Evolutionary conservation across 805 yeast species (phyloP).

Genomic region (Teunomyces gatunensis): DNA sequence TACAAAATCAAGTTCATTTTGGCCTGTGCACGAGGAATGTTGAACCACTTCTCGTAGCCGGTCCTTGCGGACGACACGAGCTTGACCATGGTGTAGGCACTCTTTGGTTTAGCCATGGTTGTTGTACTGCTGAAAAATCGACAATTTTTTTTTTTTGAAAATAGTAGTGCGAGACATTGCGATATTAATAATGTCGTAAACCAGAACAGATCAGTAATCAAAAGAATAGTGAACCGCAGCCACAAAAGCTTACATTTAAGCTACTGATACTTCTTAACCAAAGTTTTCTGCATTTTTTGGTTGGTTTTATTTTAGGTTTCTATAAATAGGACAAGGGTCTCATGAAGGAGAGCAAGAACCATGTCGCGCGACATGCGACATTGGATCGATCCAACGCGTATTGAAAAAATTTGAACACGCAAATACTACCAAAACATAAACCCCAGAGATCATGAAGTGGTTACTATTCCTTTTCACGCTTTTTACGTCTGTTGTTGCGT

Average conservation of each 20-base stretch:
- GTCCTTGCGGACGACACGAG: constrained; percentile 87
- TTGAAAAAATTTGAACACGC: constrained; percentile 16
- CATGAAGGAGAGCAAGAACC: neutral
- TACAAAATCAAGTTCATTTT: constrained; percentile 63
- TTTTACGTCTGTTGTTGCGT: constrained; percentile 29
- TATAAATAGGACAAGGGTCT: neutral
- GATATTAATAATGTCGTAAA: neutral
- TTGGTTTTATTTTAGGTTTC: neutral
- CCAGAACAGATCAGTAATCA: neutral
- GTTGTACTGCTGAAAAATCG: neutral
- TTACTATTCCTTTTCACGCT: constrained; percentile 14
- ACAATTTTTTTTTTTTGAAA: neutral
- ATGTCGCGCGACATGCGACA: constrained; percentile 1
- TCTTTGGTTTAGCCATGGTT: constrained; percentile 50
- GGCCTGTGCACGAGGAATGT: constrained; percentile 79
- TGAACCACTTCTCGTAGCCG: constrained; percentile 78
- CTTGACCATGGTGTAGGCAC: constrained; percentile 79
- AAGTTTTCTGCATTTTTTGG: neutral
- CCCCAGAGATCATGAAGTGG: constrained; percentile 8
- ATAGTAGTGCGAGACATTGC: neutral
- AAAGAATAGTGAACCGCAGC: neutral
- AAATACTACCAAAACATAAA: neutral
- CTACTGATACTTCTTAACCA: too few species aligned
- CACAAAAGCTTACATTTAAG: neutral
- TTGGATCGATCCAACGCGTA: constrained; percentile 8